Evolutionary conservation across 345 rosid genomes (phyloP), one percentile per base, ranked within the genome.

Genomic region (Microthlaspi erraticum): DNA sequence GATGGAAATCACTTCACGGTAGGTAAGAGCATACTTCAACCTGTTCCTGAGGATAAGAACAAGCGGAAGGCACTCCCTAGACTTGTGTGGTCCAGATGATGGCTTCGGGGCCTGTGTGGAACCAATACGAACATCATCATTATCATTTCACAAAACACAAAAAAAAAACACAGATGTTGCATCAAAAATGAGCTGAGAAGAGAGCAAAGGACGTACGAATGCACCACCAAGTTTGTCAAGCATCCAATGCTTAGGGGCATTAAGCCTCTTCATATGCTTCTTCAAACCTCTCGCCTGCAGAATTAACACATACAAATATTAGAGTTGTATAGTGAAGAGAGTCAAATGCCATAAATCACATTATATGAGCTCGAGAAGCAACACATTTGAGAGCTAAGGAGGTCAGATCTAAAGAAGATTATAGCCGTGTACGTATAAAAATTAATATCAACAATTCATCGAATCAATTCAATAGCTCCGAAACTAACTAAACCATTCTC

Each of bases 221-320:
- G 78, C 78, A 87, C 78, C 78, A 52, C 68, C 68, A 42, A 74
- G 78, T 67, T 74, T 74, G 78, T 67, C 72, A 60, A 74, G 91
- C 91, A 86, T 84, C 96, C 96, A 89, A 70, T 89, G 96, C 74
- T 78, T 84, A 0, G 96, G 96, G 59, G 96, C 96, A 89, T 89
- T 86, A 55, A 89, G 91, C 88, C 93, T 87, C 93, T 89, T 89
- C 93, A 89, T 9, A 68, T 87, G 93, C 37, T 89, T 89, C 81
- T 87, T 89, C 83, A 89, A 83, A 39, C 96, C 96, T 66, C 93
- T 87, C 55, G 96, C 91, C 96, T 89, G 85, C 20, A 43, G n/a
- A 32, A 8, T 11, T 1, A 9, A 2, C 5, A 26, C 10, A 57
- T 26, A 26, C 29, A 26, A 26, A 26, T 26, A 26, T 26, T 26